Conservation (phyloP, 345 rosid genomes). For the Acer campestre region DNA sequence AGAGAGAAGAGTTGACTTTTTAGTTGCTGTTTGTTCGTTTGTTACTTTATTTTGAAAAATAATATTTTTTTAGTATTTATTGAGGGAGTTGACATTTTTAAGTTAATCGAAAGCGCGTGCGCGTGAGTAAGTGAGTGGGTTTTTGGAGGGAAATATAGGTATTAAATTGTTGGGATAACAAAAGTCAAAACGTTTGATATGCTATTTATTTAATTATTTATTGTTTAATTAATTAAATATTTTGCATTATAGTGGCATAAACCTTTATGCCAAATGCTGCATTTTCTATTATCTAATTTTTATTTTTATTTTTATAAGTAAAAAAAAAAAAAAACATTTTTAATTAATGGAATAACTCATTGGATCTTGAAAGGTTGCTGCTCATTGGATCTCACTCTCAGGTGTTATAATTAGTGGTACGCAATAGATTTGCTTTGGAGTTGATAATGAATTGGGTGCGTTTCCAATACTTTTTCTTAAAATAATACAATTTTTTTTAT, state of each 20-base stretch:
- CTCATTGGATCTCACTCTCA: not conserved
- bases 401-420: not conserved
- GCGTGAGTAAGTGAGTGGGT: not conserved
- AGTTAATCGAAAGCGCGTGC: slow-evolving; percentile 5
- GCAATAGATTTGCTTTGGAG: not conserved
- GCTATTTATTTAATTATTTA: not conserved
- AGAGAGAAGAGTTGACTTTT: slow-evolving; percentile 44
- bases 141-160: not conserved
- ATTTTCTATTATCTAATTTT: not conserved
- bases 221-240: not conserved
- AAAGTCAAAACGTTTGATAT: slow-evolving; percentile 31
- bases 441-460: not conserved
- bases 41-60: not conserved
- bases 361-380: not conserved
- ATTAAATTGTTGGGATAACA: not conserved
- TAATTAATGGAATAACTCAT: not conserved
- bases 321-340: not conserved
- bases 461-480: not conserved
- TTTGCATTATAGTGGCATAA: not conserved
- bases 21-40: slow-evolving; percentile 18
- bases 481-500: too few species aligned
- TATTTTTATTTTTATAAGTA: too few species aligned
- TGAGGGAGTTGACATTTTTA: slow-evolving; percentile 35
- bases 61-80: slow-evolving; percentile 15
- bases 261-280: not conserved